Base-by-base conservation (phyloP, 345 rosid genomes). In the Moricandia moricandioides region DNA sequence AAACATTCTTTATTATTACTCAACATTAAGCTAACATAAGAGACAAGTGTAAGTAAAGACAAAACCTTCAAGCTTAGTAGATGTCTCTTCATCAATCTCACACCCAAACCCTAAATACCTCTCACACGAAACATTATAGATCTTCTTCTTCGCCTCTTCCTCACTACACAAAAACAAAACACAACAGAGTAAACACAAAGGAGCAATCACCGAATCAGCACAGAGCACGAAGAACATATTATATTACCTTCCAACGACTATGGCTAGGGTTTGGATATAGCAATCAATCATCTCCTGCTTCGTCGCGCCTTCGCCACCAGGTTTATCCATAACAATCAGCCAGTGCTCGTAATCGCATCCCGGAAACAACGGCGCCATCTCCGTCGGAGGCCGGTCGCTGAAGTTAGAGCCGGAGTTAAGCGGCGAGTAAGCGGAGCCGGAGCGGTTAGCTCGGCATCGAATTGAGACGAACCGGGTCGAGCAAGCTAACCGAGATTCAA, bases 201-300 rank as follows among this genome's bases (percentile, higher is more conserved):
- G 3, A 37, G 3, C 2, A 37, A 37, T 37, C 4, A 37, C 4
- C 12, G 8, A 3, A 29, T 29, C 31, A 29, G 31, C 31, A 29
- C 24, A 21, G 24, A 21, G 24, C 24, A 21, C 8, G 1, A 34
- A 34, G 37, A 33, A 33, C 37, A 33, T 33, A 6, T 7, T 33
- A 33, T 33, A 33, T 7, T 69, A 90, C 96, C 97, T 88, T 70
- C 96, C 97, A 54, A 96, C 74, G 65, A 92, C 86, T 78, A 87
- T 85, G 26, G 99, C 92, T 7, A 91, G 77, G 51, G 99, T 92
- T 83, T 92, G 73, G 47, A 96, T 29, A 31, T 96, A 96, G 21
- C 91, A 87, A 71, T 96, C 99, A 40, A 92, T 89, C 98, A 96
- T 96, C 78, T 92, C 89, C 86, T 96, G 91, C 82, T 96, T 92